Percentiles rank a stretch among this genome's conserved stretches.
Evolutionary conservation across 768 basidiomycete genomes (phyloP).

Genomic region (Pleurotus cornucopiae): DNA sequence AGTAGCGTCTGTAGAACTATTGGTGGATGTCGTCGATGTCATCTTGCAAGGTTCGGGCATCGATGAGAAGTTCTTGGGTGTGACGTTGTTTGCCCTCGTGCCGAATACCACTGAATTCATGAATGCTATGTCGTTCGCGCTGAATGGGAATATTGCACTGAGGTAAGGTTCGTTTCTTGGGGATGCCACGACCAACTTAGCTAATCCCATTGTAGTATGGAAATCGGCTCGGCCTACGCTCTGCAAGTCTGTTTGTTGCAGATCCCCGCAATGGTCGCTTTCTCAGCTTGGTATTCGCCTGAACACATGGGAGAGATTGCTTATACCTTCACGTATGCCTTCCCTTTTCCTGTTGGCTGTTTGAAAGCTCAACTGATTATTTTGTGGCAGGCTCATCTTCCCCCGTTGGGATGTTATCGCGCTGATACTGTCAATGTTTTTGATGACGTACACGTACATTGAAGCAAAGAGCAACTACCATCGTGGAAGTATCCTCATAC

Average conservation of each 20-base stretch:
- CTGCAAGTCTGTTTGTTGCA: slow-evolving; percentile 97
- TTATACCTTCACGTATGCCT: slow-evolving; percentile 87
- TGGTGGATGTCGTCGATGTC: slow-evolving; percentile 94
- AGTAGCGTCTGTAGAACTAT: slow-evolving; percentile 56
- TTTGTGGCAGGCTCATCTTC: slow-evolving; percentile 75
- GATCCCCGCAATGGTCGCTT: slow-evolving; percentile 98
- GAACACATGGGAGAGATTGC: slow-evolving; percentile 82
- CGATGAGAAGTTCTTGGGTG: slow-evolving; percentile 95
- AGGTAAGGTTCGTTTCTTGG: slow-evolving; percentile 48
- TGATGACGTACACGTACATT: slow-evolving; percentile 98
- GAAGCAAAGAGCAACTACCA: slow-evolving; percentile 99
- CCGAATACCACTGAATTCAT: slow-evolving; percentile 99
- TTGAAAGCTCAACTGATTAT: too few relatives aligned
- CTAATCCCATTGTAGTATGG: slow-evolving; percentile 65
- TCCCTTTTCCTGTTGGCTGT: too few relatives aligned
- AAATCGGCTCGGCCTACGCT: slow-evolving; percentile 98
- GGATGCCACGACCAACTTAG: not conserved
- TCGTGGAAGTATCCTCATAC: slow-evolving; percentile 89
- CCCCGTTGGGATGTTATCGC: slow-evolving; percentile 97
- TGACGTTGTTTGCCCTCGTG: slow-evolving; percentile 94
- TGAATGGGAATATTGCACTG: slow-evolving; percentile 94
- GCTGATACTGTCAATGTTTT: slow-evolving; percentile 92
- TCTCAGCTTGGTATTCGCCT: slow-evolving; percentile 93
- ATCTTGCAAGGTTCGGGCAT: slow-evolving; percentile 87
- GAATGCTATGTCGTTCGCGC: slow-evolving; percentile 97